phyloP scores from a whole-genome alignment of 257 asterid genomes.

The Leptodermis oblonga region DNA sequence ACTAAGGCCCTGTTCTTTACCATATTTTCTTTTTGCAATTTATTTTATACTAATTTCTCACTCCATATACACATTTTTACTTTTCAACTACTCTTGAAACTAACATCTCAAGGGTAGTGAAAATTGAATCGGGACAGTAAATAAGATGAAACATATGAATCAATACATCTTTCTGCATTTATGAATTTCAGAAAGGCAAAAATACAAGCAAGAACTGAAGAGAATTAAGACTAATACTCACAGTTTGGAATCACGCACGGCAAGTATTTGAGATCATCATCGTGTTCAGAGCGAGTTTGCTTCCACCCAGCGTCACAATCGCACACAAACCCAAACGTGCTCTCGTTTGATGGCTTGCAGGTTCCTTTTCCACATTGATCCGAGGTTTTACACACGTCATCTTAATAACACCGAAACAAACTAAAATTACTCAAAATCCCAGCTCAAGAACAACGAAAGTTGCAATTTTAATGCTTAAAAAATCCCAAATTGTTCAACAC shows the following conservation, averaged over 20 bases:
- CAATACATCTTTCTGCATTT: neutral
- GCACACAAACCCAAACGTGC: conserved; percentile 47
- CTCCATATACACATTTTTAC: no score
- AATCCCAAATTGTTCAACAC: neutral
- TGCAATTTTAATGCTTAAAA: neutral
- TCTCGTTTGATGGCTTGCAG: conserved; percentile 40
- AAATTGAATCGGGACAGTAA: neutral
- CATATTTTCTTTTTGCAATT: no score
- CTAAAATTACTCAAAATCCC: no score
- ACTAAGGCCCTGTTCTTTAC: no score
- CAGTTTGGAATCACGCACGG: conserved; percentile 81
- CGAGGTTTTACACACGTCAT: conserved; percentile 31
- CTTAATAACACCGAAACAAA: conserved; percentile 21
- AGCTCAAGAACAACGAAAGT: neutral
- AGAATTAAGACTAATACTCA: conserved; percentile 21
- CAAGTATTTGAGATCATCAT: conserved; percentile 32
- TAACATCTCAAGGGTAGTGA: neutral
- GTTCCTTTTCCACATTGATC: conserved; percentile 57
- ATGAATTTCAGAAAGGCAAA: neutral
- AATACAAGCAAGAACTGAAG: no score
- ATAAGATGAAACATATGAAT: neutral
- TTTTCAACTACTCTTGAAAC: no score
- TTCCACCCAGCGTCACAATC: conserved; percentile 68
- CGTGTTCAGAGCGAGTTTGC: conserved; percentile 41
- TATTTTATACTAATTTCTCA: no score